phyloP scores from a whole-genome alignment of 2,329 filamentous ascomycete genomes.

The Aspergillus phoenicis region DNA sequence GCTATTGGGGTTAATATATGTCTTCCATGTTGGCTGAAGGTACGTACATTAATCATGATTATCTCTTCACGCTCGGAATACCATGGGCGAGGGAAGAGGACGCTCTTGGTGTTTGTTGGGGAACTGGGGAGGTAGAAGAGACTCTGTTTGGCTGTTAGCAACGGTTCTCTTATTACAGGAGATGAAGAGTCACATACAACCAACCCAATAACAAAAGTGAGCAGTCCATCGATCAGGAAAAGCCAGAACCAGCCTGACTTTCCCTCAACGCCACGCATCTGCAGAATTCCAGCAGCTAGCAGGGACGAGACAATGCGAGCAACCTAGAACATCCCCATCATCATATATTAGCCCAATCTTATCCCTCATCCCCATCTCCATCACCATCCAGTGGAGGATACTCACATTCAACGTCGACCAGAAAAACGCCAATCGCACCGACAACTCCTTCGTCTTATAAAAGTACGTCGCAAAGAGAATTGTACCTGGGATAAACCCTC shows the following conservation, averaged over 20 bases:
- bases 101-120: slow-evolving; percentile 31
- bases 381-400: background rate
- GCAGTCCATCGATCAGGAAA: slow-evolving; percentile 47
- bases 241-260: slow-evolving; percentile 48
- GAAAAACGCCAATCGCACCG: slow-evolving; percentile 46
- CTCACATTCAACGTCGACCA: slow-evolving; percentile 44
- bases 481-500: slow-evolving; percentile 39
- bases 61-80: slow-evolving; percentile 32
- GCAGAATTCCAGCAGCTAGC: slow-evolving; percentile 44
- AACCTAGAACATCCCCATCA: slow-evolving; percentile 12
- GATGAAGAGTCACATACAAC: slow-evolving; percentile 27
- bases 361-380: too few species aligned
- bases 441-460: slow-evolving; percentile 45
- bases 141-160: slow-evolving; percentile 18
- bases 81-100: slow-evolving; percentile 27
- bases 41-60: slow-evolving; percentile 27
- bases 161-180: too few species aligned
- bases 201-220: slow-evolving; percentile 49
- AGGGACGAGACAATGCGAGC: slow-evolving; percentile 42
- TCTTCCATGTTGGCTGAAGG: too few species aligned
- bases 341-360: too few species aligned
- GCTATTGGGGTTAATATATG: slow-evolving; percentile 24
- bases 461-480: slow-evolving; percentile 49
- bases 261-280: slow-evolving; percentile 46
- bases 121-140: slow-evolving; percentile 33